phyloP scores from a whole-genome alignment of 2,329 filamentous ascomycete genomes.

The Dothideomycetes sp. region DNA sequence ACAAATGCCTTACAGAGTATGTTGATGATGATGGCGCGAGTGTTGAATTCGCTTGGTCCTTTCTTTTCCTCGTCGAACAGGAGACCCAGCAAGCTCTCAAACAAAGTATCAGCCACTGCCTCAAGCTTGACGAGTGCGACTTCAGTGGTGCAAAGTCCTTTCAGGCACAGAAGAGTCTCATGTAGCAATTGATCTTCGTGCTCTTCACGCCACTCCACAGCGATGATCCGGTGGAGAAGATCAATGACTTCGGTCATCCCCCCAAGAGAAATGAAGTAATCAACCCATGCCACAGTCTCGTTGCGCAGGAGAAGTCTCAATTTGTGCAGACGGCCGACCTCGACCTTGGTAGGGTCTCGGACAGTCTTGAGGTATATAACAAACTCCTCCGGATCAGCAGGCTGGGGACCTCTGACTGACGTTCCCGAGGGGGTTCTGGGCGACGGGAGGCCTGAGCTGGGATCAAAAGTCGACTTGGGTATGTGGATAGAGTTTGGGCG shows the following conservation, averaged over 20 bases:
- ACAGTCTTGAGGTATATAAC: conserved; percentile 75
- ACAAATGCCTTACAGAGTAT: conserved; percentile 47
- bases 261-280: conserved; percentile 77
- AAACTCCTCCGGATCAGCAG: conserved; percentile 70
- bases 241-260: conserved; percentile 88
- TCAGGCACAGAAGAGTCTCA: conserved; percentile 84
- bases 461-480: conserved; percentile 31
- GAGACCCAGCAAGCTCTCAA: conserved; percentile 77
- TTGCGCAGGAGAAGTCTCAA: conserved; percentile 80
- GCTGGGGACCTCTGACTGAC: conserved; percentile 44
- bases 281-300: conserved; percentile 92
- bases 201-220: conserved; percentile 94
- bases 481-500: conserved; percentile 49
- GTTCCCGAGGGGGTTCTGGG: conserved; percentile 2
- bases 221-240: conserved; percentile 82
- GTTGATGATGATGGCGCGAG: conserved; percentile 78
- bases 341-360: conserved; percentile 69
- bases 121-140: conserved; percentile 73
- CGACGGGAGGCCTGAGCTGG: conserved; percentile 3
- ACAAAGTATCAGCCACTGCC: conserved; percentile 67
- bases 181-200: conserved; percentile 90
- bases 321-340: conserved; percentile 94
- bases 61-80: conserved; percentile 98
- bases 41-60: conserved; percentile 92
- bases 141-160: conserved; percentile 86